phyloP scores from a whole-genome alignment of 768 basidiomycete species.

The Mycena vulgaris region DNA sequence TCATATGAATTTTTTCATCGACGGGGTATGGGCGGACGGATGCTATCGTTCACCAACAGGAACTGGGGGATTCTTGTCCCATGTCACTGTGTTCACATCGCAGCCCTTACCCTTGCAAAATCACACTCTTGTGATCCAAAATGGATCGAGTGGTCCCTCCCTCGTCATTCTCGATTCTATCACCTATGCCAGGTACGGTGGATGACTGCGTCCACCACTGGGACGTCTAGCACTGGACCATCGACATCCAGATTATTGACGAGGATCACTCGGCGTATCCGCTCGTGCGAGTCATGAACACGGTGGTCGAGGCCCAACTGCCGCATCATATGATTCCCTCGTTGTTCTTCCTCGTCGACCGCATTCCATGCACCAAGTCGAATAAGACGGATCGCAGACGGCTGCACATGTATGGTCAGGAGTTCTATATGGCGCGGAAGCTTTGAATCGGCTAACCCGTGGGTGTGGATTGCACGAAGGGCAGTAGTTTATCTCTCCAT shows the following conservation, averaged over 20 bases:
- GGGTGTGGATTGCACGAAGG: no score
- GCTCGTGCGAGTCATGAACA: conserved; percentile 5
- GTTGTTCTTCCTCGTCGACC: conserved; percentile 16
- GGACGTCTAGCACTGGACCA: no score
- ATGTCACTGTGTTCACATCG: conserved; percentile 26
- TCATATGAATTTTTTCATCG: conserved; percentile 30
- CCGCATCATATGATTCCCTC: neutral
- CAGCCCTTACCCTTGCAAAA: neutral
- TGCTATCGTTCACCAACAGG: conserved; percentile 21
- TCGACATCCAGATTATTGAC: no score
- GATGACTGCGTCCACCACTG: no score
- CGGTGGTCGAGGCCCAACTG: conserved; percentile 1
- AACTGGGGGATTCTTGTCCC: neutral
- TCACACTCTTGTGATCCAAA: conserved; percentile 32
- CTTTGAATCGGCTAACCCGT: neutral
- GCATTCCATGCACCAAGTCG: conserved; percentile 16
- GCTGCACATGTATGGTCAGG: conserved; percentile 15
- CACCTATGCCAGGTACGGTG: no score
- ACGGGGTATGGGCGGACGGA: neutral
- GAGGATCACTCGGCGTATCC: conserved; percentile 8
- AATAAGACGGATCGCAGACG: conserved; percentile 18
- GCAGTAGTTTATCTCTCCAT: no score
- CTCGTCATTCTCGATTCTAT: conserved; percentile 38
- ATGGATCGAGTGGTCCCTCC: conserved; percentile 1
- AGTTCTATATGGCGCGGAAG: conserved; percentile 3